A percentile compares a stretch with the other conserved stretches of the same genome.
phyloP scores from a whole-genome alignment of 2,329 filamentous ascomycete genomes.

The Hymenoscyphus repandus region DNA sequence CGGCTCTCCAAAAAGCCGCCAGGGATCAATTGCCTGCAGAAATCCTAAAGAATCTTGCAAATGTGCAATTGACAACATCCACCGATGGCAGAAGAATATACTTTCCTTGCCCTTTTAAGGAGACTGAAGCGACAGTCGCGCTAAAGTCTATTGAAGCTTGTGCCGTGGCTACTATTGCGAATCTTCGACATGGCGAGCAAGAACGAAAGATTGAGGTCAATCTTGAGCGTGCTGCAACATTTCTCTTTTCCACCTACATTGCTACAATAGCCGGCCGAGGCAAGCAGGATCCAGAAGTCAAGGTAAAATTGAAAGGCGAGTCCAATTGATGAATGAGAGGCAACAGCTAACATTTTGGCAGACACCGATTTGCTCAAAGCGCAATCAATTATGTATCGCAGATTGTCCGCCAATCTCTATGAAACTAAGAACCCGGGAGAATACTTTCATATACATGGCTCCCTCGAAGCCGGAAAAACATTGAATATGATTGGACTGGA shows the following conservation, averaged over 20 bases:
- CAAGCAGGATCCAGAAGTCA: constrained; percentile 43
- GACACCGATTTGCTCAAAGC: constrained; percentile 68
- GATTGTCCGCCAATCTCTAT: constrained; percentile 69
- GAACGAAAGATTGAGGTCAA: constrained; percentile 43
- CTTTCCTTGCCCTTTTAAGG: constrained; percentile 44
- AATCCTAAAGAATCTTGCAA: constrained; percentile 19
- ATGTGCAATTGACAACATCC: constrained; percentile 23
- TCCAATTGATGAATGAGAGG: constrained; percentile 14
- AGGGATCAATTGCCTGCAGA: constrained; percentile 20
- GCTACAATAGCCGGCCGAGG: constrained; percentile 49
- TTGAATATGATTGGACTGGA: constrained; percentile 66
- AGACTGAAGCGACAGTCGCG: constrained; percentile 40
- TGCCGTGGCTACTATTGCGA: constrained; percentile 53
- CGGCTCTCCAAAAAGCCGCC: constrained; percentile 13
- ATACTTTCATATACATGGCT: constrained; percentile 73
- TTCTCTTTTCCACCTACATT: constrained; percentile 54
- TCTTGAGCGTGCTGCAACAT: constrained; percentile 48
- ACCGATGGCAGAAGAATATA: constrained; percentile 31
- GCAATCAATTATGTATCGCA: constrained; percentile 65
- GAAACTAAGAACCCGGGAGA: constrained; percentile 59
- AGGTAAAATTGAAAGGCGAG: constrained; percentile 39
- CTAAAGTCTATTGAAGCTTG: constrained; percentile 41
- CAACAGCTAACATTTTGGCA: constrained; percentile 29
- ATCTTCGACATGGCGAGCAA: constrained; percentile 43
- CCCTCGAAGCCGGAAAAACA: constrained; percentile 64